Percentiles rank a stretch among this genome's conserved stretches.
These are phyloP conservation scores for Bipolaris oryzae DNA, from an alignment of 2,329 filamentous ascomycete species.

Conservation along the genomic window DNA sequence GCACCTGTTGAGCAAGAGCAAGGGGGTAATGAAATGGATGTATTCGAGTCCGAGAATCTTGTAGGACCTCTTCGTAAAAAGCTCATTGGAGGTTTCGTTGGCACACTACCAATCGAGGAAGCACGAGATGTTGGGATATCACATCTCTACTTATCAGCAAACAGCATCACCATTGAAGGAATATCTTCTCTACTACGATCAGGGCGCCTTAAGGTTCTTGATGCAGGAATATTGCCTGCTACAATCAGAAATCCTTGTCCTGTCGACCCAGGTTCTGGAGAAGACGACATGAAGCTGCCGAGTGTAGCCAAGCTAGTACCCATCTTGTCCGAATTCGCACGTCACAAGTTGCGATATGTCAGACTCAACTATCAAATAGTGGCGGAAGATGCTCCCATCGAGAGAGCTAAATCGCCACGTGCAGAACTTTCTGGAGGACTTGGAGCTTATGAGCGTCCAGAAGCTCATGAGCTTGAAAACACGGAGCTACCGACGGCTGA, in stretches of 20 bases:
- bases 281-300: conserved; percentile 46
- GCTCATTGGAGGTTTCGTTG: conserved; percentile 52
- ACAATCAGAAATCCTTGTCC: conserved; percentile 16
- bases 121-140: conserved; percentile 62
- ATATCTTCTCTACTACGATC: conserved; percentile 60
- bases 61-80: conserved; percentile 57
- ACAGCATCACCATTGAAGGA: conserved; percentile 62
- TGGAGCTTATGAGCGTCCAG: conserved; percentile 21
- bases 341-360: conserved; percentile 59
- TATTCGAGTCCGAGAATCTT: conserved; percentile 53
- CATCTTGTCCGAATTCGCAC: conserved; percentile 54
- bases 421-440: conserved; percentile 36
- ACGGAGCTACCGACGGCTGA: conserved; percentile 22
- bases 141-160: conserved; percentile 64
- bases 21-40: conserved; percentile 45
- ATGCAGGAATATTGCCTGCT: conserved; percentile 57
- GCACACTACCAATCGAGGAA: conserved; percentile 62
- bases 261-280: neutral
- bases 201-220: conserved; percentile 60
- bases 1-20: conserved; percentile 32
- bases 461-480: conserved; percentile 39
- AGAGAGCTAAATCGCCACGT: conserved; percentile 24
- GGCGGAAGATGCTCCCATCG: conserved; percentile 51
- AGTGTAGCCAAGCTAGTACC: conserved; percentile 62
- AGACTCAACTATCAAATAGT: conserved; percentile 62